Evolutionary conservation across 768 basidiomycete species (phyloP), one percentile per base, ranked within the genome.

Genomic region (Leucocoprinus sp.): DNA sequence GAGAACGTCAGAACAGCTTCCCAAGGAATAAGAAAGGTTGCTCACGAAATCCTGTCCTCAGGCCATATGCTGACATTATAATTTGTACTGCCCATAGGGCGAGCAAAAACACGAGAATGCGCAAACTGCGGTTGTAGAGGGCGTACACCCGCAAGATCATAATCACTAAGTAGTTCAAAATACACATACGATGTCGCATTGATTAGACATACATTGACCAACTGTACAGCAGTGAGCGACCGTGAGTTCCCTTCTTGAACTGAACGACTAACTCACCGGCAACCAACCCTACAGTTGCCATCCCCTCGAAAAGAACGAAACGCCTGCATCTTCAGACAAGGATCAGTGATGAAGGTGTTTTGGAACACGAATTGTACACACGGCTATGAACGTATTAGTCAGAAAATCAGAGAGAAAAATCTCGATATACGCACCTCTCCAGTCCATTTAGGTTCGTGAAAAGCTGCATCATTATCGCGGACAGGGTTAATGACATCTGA

Each of bases 111-210:
- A 18, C 22, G 9, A 61, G 31, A n/a, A 64, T 33, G 18, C 12
- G 36, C 7, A 38, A 14, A 21, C 48, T 55, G 9, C 57, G 54
- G 9, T 52, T 51, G 38, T 61, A 64, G 6, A 64, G 48, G 3
- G 62, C 62, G 49, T 54, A 62, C 9, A 64, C 54, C 1, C 62
- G 58, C 14, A 64, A 52, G 27, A 64, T 61, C 62, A 64, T 62
- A 23, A 62, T 54, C 22, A 59, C 62, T 64, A 33, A 21, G 37
- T 8, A 4, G 4, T 12, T 8, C 12, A 24, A 22, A 14, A 22
- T 15, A 23, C 7, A 1, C 8, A 15, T 6, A 7, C 6, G 18
- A 17, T 37, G 36, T 15, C n/a, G 36, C 7, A 18, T 18, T 19
- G 18, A 18, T 37, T n/a, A n/a, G n/a, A 38, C 56, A 39, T 44